Percentiles rank a stretch among this genome's conserved stretches.
Conservation (phyloP, 2,329 filamentous ascomycete genomes). For the Trichoderma arundinaceum region DNA sequence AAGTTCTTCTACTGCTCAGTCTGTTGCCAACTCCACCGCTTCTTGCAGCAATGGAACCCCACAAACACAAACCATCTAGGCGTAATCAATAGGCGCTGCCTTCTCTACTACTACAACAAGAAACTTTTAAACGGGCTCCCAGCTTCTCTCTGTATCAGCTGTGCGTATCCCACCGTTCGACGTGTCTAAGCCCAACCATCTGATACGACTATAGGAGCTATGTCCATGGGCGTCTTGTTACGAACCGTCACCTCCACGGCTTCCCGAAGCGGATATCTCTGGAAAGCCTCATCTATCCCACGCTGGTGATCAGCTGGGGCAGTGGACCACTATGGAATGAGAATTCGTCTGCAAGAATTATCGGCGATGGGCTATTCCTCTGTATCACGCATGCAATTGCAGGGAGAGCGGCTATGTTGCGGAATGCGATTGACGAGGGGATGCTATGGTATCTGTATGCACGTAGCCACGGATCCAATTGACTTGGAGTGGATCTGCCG, state of each 20-base stretch:
- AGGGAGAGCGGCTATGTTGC: not conserved
- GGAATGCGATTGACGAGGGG: not conserved
- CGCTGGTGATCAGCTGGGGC: not conserved
- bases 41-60: not conserved
- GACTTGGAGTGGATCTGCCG: not conserved
- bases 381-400: not conserved
- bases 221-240: not conserved
- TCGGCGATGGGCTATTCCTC: constrained; percentile 12
- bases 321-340: not conserved
- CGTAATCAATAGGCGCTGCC: not conserved
- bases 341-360: not conserved
- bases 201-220: not conserved
- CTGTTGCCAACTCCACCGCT: not conserved
- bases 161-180: not conserved
- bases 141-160: not conserved
- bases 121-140: not conserved
- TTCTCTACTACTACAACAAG: not conserved
- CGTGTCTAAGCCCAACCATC: not conserved
- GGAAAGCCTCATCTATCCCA: not conserved
- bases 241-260: constrained; percentile 8
- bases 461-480: not conserved
- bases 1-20: not conserved
- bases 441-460: not conserved
- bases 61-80: not conserved
- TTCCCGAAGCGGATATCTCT: not conserved